Percentiles rank a stretch among this genome's conserved stretches.
Conservation (phyloP, 2,329 filamentous ascomycete genomes). For the Penicillium sp. region DNA sequence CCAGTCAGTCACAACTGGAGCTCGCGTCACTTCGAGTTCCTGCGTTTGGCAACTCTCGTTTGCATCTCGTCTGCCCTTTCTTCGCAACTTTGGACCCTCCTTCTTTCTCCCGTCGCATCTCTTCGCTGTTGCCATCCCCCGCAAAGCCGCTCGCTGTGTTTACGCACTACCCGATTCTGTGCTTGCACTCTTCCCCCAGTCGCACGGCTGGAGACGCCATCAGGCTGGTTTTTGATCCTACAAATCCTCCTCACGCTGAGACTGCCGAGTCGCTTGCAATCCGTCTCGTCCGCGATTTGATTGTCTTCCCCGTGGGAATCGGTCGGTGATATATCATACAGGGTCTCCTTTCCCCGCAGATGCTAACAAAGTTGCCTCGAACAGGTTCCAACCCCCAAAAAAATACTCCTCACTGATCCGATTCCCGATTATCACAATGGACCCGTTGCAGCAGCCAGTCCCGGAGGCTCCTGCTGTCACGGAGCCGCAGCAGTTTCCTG, state of each 20-base stretch:
- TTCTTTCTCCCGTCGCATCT: background rate
- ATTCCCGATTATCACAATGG: conserved; percentile 26
- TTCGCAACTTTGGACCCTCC: background rate
- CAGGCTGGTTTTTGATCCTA: background rate
- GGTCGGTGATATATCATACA: conserved; percentile 22
- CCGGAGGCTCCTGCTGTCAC: conserved; percentile 25
- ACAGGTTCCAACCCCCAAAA: conserved; percentile 21
- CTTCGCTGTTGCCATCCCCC: background rate
- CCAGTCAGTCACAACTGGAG: background rate
- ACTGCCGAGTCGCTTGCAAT: background rate
- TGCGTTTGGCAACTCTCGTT: conserved; percentile 15
- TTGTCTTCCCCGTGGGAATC: conserved; percentile 13
- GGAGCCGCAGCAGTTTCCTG: conserved; percentile 24
- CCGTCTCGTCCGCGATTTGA: background rate
- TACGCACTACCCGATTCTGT: conserved; percentile 5
- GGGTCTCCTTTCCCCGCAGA: conserved; percentile 24
- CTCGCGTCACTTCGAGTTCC: conserved; percentile 3
- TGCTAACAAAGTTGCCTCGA: conserved; percentile 16
- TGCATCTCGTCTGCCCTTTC: background rate
- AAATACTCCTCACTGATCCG: conserved; percentile 6
- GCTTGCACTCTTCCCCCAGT: conserved; percentile 3
- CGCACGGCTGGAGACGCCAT: background rate
- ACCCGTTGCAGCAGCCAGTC: conserved; percentile 29
- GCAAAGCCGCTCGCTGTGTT: background rate
- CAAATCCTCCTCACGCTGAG: background rate